phyloP scores from a whole-genome alignment of 192 early-diverging fungal genomes.

The Jimgerdemannia flammicorona region DNA sequence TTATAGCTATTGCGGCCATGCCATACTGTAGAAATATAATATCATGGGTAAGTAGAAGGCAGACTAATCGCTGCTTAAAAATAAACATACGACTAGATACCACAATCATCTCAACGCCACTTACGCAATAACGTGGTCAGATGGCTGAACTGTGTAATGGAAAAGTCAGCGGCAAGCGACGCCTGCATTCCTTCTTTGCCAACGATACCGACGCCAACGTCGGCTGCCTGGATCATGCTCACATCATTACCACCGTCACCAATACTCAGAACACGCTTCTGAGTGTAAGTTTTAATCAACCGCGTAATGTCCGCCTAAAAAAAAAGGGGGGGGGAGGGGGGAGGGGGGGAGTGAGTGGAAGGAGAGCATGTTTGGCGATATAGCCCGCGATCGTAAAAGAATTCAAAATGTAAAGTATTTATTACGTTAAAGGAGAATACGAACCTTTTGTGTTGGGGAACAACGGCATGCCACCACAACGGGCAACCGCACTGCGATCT shows the following conservation, averaged over 20 bases:
- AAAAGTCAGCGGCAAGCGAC: slow-evolving; percentile 91
- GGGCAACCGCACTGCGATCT: slow-evolving; percentile 68
- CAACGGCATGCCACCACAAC: slow-evolving; percentile 93
- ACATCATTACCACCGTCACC: slow-evolving; percentile 99
- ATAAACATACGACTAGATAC: no score
- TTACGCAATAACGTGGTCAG: slow-evolving; percentile 75
- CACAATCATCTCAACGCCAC: no score
- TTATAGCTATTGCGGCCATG: slow-evolving; percentile 95
- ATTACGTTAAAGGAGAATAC: background rate
- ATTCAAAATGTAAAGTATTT: background rate
- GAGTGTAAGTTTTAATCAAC: slow-evolving; percentile 70
- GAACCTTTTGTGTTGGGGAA: slow-evolving; percentile 91
- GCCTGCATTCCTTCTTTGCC: slow-evolving; percentile 97
- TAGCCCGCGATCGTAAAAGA: background rate
- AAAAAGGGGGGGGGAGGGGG: no score
- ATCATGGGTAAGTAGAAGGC: no score
- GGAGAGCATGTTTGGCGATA: no score
- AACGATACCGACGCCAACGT: slow-evolving; percentile 96
- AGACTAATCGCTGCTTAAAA: no score
- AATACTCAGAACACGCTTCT: slow-evolving; percentile 80
- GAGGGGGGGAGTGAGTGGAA: background rate
- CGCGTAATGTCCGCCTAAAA: slow-evolving; percentile 76
- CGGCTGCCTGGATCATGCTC: slow-evolving; percentile 93
- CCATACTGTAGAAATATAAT: slow-evolving; percentile 61
- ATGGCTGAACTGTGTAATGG: slow-evolving; percentile 83